Percentiles rank a stretch among this genome's conserved stretches.
Evolutionary conservation across 352 stramenopile species (phyloP).

Genomic region (Globisporangium ultimum): DNA sequence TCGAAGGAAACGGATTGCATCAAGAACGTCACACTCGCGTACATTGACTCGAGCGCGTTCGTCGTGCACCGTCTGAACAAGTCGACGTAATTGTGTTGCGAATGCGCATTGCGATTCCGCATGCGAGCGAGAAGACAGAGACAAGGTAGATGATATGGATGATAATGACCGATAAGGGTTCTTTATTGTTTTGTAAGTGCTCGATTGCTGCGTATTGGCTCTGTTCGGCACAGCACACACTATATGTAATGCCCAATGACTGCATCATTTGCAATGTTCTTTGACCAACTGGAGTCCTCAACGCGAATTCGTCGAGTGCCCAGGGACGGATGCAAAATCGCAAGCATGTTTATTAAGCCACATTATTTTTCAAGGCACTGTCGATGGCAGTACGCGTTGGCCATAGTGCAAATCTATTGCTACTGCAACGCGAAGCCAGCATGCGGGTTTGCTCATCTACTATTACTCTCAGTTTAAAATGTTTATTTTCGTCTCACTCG

Average conservation of each 20-base stretch:
- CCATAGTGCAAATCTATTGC: no score
- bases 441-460: no score
- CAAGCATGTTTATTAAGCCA: no score
- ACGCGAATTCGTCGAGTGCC: no score
- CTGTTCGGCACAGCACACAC: background rate
- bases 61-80: constrained; percentile 83
- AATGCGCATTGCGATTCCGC: constrained; percentile 8
- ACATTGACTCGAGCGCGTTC: constrained; percentile 87
- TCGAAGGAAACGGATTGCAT: constrained; percentile 83
- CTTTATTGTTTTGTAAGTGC: background rate
- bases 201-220: background rate
- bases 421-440: no score
- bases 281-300: no score
- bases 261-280: no score
- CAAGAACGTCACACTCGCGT: constrained; percentile 84
- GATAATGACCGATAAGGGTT: constrained; percentile 8
- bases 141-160: constrained; percentile 32
- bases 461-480: background rate
- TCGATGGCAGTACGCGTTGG: no score
- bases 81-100: constrained; percentile 29
- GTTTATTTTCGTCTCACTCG: constrained; percentile 4
- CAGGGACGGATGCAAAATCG: no score
- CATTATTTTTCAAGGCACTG: no score
- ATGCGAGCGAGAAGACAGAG: constrained; percentile 23
- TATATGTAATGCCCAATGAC: background rate